These are phyloP conservation scores for Prinsepia uniflora DNA, from an alignment of 306 rosid species.

Conservation along the genomic window DNA sequence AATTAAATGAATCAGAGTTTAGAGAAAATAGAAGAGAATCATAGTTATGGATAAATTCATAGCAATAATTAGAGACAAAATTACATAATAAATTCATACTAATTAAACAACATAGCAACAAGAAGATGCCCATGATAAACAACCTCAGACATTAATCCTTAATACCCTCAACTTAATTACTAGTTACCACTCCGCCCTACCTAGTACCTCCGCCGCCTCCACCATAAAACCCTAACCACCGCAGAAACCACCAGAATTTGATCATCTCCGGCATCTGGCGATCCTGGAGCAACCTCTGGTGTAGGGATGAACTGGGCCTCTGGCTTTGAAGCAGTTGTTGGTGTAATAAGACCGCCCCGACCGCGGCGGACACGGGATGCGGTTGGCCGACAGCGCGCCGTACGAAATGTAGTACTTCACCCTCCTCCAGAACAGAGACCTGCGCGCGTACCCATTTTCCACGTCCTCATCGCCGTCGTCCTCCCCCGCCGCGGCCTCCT, in stretches of 20 bases:
- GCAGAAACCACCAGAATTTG: not conserved
- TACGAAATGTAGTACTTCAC: conserved; percentile 74
- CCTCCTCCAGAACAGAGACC: conserved; percentile 77
- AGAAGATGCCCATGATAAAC: conserved; percentile 20
- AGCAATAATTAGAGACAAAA: no score
- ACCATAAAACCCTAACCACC: not conserved
- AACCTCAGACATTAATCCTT: not conserved
- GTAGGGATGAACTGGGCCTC: conserved; percentile 83
- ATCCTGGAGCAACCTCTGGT: conserved; percentile 64
- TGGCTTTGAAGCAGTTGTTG: conserved; percentile 68
- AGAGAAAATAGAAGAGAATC: no score
- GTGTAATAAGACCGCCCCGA: conserved; percentile 94
- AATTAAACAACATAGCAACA: conserved; percentile 16
- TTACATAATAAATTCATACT: not conserved
- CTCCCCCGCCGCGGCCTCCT: not conserved
- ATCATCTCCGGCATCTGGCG: conserved; percentile 72
- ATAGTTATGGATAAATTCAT: no score
- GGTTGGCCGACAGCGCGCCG: conserved; percentile 83
- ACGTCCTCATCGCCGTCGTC: conserved; percentile 14
- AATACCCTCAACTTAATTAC: conserved; percentile 2
- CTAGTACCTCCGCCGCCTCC: not conserved
- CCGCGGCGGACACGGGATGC: conserved; percentile 93
- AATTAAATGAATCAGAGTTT: not conserved
- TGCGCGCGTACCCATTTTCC: conserved; percentile 41
- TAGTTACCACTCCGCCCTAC: not conserved